Conservation (phyloP, 345 rosid genomes). For the Salix koriyanagi region DNA sequence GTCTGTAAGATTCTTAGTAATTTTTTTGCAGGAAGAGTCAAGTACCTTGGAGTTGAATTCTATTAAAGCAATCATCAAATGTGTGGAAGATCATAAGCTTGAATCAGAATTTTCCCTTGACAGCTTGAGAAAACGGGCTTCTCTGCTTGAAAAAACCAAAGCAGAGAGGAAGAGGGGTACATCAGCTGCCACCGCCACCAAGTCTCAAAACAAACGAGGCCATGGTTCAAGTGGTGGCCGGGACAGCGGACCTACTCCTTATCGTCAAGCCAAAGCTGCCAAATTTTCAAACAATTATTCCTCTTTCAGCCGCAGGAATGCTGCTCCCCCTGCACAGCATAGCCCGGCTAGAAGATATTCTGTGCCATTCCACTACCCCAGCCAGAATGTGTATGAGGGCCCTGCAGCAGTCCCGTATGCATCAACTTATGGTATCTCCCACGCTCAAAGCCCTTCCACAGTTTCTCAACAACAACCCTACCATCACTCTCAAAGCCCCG, state of each 20-base stretch:
- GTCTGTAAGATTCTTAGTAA: not conserved
- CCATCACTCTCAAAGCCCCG: conserved; percentile 21
- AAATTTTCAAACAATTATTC: conserved; percentile 37
- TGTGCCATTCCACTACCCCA: conserved; percentile 33
- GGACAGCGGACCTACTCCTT: conserved; percentile 29
- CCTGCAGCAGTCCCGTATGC: conserved; percentile 23
- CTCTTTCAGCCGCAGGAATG: conserved; percentile 34
- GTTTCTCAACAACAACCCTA: conserved; percentile 43
- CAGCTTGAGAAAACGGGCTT: conserved; percentile 36
- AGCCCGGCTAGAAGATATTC: conserved; percentile 48
- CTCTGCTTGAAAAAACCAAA: conserved; percentile 43
- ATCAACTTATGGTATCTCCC: conserved; percentile 31
- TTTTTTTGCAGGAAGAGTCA: conserved; percentile 46
- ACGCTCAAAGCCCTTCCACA: conserved; percentile 32
- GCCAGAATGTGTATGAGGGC: conserved; percentile 39
- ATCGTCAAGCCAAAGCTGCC: conserved; percentile 43
- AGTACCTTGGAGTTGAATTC: conserved; percentile 43
- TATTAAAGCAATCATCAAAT: conserved; percentile 47
- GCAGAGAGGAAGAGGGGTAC: conserved; percentile 43
- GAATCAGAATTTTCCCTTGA: conserved; percentile 44
- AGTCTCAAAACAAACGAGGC: conserved; percentile 40
- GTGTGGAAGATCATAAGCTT: conserved; percentile 57
- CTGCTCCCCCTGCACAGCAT: conserved; percentile 32
- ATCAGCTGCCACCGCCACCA: conserved; percentile 19
- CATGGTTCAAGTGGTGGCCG: conserved; percentile 28